A percentile compares a stretch with the other conserved stretches of the same genome.
Conservation (phyloP, 345 rosid genomes). For the Lepidium africanum region DNA sequence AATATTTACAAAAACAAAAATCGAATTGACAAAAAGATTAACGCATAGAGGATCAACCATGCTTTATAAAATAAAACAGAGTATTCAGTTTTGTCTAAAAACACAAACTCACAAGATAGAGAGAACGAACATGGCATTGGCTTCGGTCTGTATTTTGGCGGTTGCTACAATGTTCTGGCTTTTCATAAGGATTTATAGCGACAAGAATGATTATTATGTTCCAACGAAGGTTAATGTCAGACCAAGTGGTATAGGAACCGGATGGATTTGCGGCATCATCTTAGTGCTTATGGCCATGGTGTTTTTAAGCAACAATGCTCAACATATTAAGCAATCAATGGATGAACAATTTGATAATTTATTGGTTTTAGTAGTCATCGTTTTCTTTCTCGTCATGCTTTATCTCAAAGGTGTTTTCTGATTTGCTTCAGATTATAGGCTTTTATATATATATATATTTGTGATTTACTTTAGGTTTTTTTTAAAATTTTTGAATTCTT, state of each 20-base stretch:
- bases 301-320: neutral
- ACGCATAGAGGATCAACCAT: neutral
- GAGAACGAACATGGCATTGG: neutral
- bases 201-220: neutral
- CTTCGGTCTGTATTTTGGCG: neutral
- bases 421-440: neutral
- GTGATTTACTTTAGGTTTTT: neutral
- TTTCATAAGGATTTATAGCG: neutral
- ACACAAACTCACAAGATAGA: neutral
- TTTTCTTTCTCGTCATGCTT: neutral
- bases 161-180: neutral
- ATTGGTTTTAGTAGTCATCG: neutral
- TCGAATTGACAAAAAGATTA: neutral
- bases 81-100: neutral
- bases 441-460: neutral
- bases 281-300: neutral
- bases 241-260: conserved; percentile 7
- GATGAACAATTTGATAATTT: neutral
- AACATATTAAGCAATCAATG: neutral
- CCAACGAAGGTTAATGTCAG: neutral
- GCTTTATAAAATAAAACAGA: neutral
- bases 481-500: neutral
- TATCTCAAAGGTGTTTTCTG: neutral
- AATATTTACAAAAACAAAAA: neutral
- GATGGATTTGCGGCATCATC: neutral